Percentiles rank a stretch among this genome's conserved stretches.
phyloP scores from a whole-genome alignment of 108 stramenopile species.

The Fragilaria radians region DNA sequence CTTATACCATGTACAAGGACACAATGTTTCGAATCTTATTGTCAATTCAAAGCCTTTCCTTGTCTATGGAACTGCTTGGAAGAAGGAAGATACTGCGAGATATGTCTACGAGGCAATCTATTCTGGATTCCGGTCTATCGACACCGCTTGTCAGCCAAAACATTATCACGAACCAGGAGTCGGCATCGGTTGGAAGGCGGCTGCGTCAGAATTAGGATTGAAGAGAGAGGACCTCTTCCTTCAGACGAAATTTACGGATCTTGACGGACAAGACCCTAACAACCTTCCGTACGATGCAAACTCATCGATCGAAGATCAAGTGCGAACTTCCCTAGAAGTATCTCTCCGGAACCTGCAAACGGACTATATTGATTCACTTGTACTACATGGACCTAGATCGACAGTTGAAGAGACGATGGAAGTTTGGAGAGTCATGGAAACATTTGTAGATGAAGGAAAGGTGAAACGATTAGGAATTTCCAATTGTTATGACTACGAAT shows the following conservation, averaged over 20 bases:
- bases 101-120: slow-evolving; percentile 63
- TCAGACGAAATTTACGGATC: slow-evolving; percentile 85
- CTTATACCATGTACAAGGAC: too few relatives aligned
- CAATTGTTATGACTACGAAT: slow-evolving; percentile 55
- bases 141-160: slow-evolving; percentile 92
- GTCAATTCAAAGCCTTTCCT: slow-evolving; percentile 41
- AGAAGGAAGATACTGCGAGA: slow-evolving; percentile 75
- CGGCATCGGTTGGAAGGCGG: slow-evolving; percentile 52
- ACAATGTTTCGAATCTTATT: too few relatives aligned
- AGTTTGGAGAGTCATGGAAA: slow-evolving; percentile 74
- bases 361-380: slow-evolving; percentile 71
- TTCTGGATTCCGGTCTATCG: slow-evolving; percentile 85
- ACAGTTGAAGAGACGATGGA: slow-evolving; percentile 41
- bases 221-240: slow-evolving; percentile 64
- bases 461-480: slow-evolving; percentile 66
- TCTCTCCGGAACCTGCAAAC: slow-evolving; percentile 72
- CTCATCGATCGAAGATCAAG: slow-evolving; percentile 50
- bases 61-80: slow-evolving; percentile 90
- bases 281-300: slow-evolving; percentile 70
- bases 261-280: slow-evolving; percentile 76
- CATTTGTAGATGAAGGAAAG: slow-evolving; percentile 47
- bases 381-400: slow-evolving; percentile 51
- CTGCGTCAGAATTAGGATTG: slow-evolving; percentile 34
- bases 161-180: slow-evolving; percentile 85
- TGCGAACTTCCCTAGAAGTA: slow-evolving; percentile 41